Evolutionary conservation across 352 stramenopile species (phyloP), one percentile per base, ranked within the genome.

Genomic region (Pythium rishiriense): DNA sequence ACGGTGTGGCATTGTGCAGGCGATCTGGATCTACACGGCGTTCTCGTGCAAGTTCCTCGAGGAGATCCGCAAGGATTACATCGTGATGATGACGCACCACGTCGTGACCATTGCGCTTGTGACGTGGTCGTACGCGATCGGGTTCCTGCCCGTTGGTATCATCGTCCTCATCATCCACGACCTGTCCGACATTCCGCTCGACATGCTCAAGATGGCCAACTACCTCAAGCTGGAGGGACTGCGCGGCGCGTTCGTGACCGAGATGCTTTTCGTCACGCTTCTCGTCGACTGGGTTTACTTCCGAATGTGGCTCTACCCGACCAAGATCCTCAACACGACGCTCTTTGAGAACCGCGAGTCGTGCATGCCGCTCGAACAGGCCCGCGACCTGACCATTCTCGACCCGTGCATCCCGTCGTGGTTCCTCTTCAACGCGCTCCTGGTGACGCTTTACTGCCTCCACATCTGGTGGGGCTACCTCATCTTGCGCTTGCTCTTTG

Each of bases 31-130:
- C 62, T 95, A 92, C 72, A 94, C 85, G 21, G 88, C 84, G 25
- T 96, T 96, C 59, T 93, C 83, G 61, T 95, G 86, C 70, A 93
- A 94, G 59, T 96, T 91, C 62, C 61, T 96, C 28, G 88, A 96
- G 66, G 86, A 93, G 64, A 87, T 93, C 50, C 84, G 85, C 51
- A 94, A 94, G 71, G 88, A 96, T 57, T 94, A 95, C 72, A 66
- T 94, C 47, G 86, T 94, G 25, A 96, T 96, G 87, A 96, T 96
- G 87, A 86, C 86, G 3, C 87, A 96, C 71, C 87, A 96, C 66
- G 79, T 93, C 28, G 83, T 95, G 39, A 96, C 88, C 3, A 93
- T 96, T 49, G 80, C 84, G 31, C 76, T 96, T 22, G 83, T 96
- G 28, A 90, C 79, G 22, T 94, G 85, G 83, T 94, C 83, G 45